These are phyloP conservation scores for Colletotrichum nymphaeae DNA, from an alignment of 2,329 filamentous ascomycete genomes.

Conservation along the genomic window DNA sequence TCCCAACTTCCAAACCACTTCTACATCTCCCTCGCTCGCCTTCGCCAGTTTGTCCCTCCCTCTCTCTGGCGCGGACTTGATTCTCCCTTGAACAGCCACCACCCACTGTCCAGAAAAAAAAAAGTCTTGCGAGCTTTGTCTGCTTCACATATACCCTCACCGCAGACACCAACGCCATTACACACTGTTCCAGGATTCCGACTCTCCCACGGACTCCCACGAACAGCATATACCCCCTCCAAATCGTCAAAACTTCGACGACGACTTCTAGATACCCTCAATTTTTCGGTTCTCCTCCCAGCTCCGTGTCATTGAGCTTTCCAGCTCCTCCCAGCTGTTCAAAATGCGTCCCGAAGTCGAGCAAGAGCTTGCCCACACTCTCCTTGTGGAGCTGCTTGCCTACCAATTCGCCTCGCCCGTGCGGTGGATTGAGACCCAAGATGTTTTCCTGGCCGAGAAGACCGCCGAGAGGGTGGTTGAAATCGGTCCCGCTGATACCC, in stretches of 20 bases:
- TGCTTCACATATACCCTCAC: constrained; percentile 31
- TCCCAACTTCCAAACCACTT: constrained; percentile 19
- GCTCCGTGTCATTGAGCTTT: constrained; percentile 31
- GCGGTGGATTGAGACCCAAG: constrained; percentile 99
- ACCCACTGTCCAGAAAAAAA: constrained; percentile 22
- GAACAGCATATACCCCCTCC: background rate
- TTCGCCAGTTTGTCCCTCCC: constrained; percentile 33
- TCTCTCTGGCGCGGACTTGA: constrained; percentile 34
- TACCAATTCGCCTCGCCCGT: constrained; percentile 99
- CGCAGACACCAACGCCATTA: constrained; percentile 21
- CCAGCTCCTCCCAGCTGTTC: constrained; percentile 42
- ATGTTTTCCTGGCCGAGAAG: constrained; percentile 98
- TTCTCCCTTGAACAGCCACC: constrained; percentile 32
- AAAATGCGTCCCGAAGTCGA: constrained; percentile 98
- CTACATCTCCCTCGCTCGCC: constrained; percentile 34
- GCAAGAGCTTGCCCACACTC: constrained; percentile 98
- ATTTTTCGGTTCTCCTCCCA: constrained; percentile 36
- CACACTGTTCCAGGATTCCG: constrained; percentile 10
- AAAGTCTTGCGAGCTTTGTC: constrained; percentile 29
- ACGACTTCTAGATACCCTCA: constrained; percentile 30
- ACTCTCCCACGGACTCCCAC: constrained; percentile 29
- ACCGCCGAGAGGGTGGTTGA: constrained; percentile 97
- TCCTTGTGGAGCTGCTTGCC: constrained; percentile 97
- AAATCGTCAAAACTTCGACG: constrained; percentile 18
- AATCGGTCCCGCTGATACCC: constrained; percentile 94